Percentiles rank a stretch among this genome's conserved stretches.
Conservation (phyloP, 345 rosid species). For the Odontarrhena argentea region DNA sequence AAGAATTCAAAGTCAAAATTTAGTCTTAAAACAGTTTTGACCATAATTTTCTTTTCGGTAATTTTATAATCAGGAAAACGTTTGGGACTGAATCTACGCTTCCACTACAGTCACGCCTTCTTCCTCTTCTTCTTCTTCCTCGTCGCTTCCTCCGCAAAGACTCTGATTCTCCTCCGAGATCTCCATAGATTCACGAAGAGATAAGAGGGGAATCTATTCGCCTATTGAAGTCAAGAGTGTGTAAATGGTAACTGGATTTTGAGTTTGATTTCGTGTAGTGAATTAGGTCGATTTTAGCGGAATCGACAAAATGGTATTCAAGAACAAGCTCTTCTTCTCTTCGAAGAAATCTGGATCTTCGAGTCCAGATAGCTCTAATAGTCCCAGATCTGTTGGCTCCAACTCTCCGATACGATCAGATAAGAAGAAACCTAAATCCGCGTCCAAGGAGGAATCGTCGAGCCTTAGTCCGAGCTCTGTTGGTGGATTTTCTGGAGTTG, state of each 20-base stretch:
- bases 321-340: constrained; percentile 89
- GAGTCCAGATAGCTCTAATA: constrained; percentile 83
- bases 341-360: constrained; percentile 90
- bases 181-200: constrained; percentile 28
- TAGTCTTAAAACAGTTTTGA: constrained; percentile 32
- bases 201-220: constrained; percentile 22
- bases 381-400: constrained; percentile 87
- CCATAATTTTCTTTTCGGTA: constrained; percentile 17
- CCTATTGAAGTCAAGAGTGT: constrained; percentile 32
- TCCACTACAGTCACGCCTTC: constrained; percentile 40
- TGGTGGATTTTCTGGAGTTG: constrained; percentile 34
- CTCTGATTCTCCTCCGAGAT: constrained; percentile 28
- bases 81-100: constrained; percentile 29
- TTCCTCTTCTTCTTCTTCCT: constrained; percentile 34
- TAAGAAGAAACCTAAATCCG: constrained; percentile 77
- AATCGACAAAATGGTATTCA: constrained; percentile 74
- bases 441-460: constrained; percentile 53
- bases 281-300: constrained; percentile 28
- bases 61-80: not conserved
- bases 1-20: constrained; percentile 31
- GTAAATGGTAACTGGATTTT: constrained; percentile 12
- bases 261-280: constrained; percentile 19
- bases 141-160: constrained; percentile 27
- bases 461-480: constrained; percentile 29
- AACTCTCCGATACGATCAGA: constrained; percentile 89